Base-by-base conservation (phyloP, 805 yeast genomes). In the Cyberlindnera xylosilytica region DNA sequence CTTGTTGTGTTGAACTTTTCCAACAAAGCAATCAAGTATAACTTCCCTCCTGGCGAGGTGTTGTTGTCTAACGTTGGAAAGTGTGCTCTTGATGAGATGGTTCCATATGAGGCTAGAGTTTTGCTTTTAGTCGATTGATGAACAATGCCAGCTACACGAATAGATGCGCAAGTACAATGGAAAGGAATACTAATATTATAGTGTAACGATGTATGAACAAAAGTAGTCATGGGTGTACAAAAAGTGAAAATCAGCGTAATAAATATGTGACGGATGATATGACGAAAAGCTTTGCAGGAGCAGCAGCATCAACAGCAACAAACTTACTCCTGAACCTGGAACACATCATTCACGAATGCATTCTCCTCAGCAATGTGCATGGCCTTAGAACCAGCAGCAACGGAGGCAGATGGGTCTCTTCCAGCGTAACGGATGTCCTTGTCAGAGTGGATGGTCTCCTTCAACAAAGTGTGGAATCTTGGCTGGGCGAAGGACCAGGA, bases 331-430 rank as follows among this genome's bases (percentile, higher is more conserved):
- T 36, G 32, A 30, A 40, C 39, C 39, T 46, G 51, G 68, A 87
- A 84, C 47, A 83, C 95, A 42, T 86, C 95, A 46, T 74, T 71
- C 65, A 91, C 74, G 76, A 93, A 87, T 29, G 83, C 81, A 54
- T 81, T 84, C 73, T 93, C 98, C 74, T 93, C 96, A 51, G 83
- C 83, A 49, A 66, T 63, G 68, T 93, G 99, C 79, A 80, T 80
- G 51, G 81, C 69, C 81, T 93, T 93, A 49, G 87, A 74, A 70
- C 99, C 99, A 54, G 98, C 96, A 61, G 99, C 99, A 61, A 93
- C 96, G 49, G 96, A 83, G 36, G 98, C 98, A 64, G 91, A 82
- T 65, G 99, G 99, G 64, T 87, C 88, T 78, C 99, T 88, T 63
- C 99, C 99, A 53, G 95, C 95, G 64, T 87, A 93, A 69, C 97